These are phyloP conservation scores for Ephemerocybe angulata DNA, from an alignment of 768 basidiomycete species.

Conservation along the genomic window DNA sequence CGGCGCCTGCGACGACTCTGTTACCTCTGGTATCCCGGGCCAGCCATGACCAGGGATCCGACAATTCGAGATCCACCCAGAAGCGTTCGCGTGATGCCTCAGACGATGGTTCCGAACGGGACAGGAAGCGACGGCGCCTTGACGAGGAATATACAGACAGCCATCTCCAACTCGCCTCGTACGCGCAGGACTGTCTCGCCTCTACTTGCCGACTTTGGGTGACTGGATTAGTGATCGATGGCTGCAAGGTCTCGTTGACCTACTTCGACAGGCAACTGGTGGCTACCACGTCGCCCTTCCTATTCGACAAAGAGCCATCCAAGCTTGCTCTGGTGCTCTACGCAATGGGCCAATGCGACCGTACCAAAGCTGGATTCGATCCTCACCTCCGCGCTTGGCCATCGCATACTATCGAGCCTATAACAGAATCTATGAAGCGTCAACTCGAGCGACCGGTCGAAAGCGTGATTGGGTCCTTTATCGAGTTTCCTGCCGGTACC, in stretches of 20 bases:
- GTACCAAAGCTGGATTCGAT: slow-evolving; percentile 15
- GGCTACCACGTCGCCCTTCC: slow-evolving; percentile 15
- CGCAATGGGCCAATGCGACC: slow-evolving; percentile 10
- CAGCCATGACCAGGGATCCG: no score
- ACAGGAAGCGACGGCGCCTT: no score
- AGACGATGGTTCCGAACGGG: no score
- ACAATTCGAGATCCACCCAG: no score
- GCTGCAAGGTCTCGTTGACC: slow-evolving; percentile 17
- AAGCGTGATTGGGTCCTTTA: neutral
- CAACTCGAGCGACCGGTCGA: no score
- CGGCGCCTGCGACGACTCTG: no score
- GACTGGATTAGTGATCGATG: slow-evolving; percentile 20
- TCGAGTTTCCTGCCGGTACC: neutral
- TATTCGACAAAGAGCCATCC: slow-evolving; percentile 14
- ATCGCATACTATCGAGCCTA: no score
- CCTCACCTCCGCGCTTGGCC: no score
- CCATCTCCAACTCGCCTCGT: neutral
- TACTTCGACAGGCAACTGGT: slow-evolving; percentile 24
- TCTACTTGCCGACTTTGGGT: slow-evolving; percentile 15
- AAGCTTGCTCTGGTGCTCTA: slow-evolving; percentile 20
- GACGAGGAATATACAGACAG: no score
- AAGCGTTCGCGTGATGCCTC: no score
- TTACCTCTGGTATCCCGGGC: no score
- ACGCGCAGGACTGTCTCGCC: slow-evolving; percentile 14
- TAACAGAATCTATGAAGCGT: no score